Evolutionary conservation across 441 rosid species (phyloP), one percentile per base, ranked within the genome.

Genomic region (Pelargonium fulgidum): DNA sequence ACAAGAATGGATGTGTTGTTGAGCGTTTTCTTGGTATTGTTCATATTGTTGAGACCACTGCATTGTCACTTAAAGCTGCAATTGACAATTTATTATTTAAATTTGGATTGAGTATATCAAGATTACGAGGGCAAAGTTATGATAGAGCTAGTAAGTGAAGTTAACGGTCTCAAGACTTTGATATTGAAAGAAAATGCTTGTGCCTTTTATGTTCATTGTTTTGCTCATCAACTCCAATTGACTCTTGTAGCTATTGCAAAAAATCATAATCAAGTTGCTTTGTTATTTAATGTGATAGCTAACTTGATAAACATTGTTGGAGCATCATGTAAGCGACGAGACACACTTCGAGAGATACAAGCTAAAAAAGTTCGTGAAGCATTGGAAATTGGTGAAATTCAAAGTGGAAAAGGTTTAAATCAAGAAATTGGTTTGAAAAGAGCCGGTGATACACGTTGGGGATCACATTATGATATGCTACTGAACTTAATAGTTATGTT

Each of bases 401-500:
- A 36, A 36, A 36, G 41, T 36, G 41, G 41, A 0, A 36, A 1
- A 7, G 8, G 41, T 5, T 7, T 36, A 7, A 5, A 36, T 36
- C 41, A 36, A 36, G 41, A 36, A 36, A 0, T 36, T 36, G 41
- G 41, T 36, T 36, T 36, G 41, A 36, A 36, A 36, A 36, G 41
- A 36, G 41, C 41, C 6, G 41, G 41, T 7, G 41, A 36, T 36
- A 36, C 41, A 70, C 8, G 8, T 36, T 3, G 81, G 82, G 66
- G 75, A 80, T 26, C 78, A 81, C 14, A 76, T 52, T n/a, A n/a
- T 36, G 41, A 8, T 36, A 36, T 1, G 1, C 6, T 36, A 4
- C 0, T 36, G 8, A 36, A 36, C 8, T 36, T 36, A 36, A 29
- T 0, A 2, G 0, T 0, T 36, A 36, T 6, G 41, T 36, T 36